Percentiles rank a stretch among this genome's conserved stretches.
phyloP scores from a whole-genome alignment of 371 early-diverging fungal genomes.

The Circinella minor region DNA sequence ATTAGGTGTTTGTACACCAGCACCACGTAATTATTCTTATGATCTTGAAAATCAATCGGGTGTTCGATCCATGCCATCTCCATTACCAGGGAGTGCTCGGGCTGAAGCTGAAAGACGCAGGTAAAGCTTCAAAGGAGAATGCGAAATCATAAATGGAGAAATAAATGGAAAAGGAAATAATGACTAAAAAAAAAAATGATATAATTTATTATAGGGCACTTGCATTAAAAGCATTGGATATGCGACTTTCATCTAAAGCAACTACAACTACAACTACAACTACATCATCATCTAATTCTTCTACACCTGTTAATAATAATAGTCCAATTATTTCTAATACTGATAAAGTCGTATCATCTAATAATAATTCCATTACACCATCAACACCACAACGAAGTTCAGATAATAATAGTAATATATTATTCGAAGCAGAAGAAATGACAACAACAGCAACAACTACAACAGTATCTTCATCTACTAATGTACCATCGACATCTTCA shows the following conservation, averaged over 20 bases:
- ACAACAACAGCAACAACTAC: constrained; percentile 2
- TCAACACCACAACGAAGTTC: not conserved
- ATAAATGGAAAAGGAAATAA: too few species aligned
- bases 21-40: constrained; percentile 52
- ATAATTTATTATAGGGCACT: constrained; percentile 46
- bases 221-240: constrained; percentile 69
- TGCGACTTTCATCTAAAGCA: constrained; percentile 53
- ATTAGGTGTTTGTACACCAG: constrained; percentile 47
- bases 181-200: too few species aligned
- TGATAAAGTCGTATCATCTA: constrained; percentile 5
- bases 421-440: constrained; percentile 27
- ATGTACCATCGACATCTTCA: not conserved
- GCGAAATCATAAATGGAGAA: too few species aligned
- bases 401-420: constrained; percentile 1
- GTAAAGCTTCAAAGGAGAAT: constrained; percentile 27
- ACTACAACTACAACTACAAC: constrained; percentile 20
- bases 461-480: not conserved
- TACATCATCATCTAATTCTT: not conserved
- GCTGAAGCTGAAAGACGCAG: constrained; percentile 73
- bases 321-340: not conserved
- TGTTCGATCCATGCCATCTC: constrained; percentile 37
- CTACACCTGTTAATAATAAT: constrained; percentile 5
- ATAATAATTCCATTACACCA: too few species aligned
- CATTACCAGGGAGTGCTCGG: constrained; percentile 59
- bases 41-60: constrained; percentile 53